Base-by-base conservation (phyloP, 257 asterid genomes). In the Nicotiana attenuata region DNA sequence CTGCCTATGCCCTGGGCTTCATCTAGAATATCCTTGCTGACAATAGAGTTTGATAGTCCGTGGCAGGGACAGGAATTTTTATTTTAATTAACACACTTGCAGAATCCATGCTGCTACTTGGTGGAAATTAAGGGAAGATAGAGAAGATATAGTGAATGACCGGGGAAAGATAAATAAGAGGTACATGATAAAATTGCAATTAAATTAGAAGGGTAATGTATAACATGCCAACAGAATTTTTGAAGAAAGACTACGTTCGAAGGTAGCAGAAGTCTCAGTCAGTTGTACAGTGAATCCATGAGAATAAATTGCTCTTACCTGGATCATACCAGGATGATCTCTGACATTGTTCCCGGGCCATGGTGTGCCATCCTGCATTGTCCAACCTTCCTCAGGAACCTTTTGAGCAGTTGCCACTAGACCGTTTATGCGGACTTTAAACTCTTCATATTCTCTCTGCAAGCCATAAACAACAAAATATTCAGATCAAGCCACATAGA, bases 291-390 rank as follows among this genome's bases (percentile, higher is more conserved):
- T 20, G 22, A 71, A 71, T 22, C 14, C 31, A 50, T 50, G 64
- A 75, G 26, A 26, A 50, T 24, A 69, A 31, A 68, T 28, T 59
- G 24, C 59, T 76, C 93, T 82, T 81, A 93, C 98, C 98, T 95
- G 98, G 82, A 93, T 95, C 98, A 95, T 95, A 82, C 97, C 98
- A 78, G 98, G 98, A 87, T 95, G 98, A 84, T 93, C 98, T 80
- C 95, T 80, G 81, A 94, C 98, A 89, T 82, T 90, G 88, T 94
- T 94, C 84, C 98, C 98, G 17, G 98, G 98, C 98, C 98, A 95
- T 41, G 92, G 92, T 5, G 97, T 90, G 38, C 98, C 98, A 88
- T 95, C 98, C 86, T 90, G 97, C 97, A 93, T 93, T 55, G 98
- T 93, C 97, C 97, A 95, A 76, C 98, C 98, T 13, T 94, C 98